These are phyloP conservation scores for Umbilicaria muhlenbergii DNA, from an alignment of 495 filamentous ascomycete genomes.

Conservation along the genomic window DNA sequence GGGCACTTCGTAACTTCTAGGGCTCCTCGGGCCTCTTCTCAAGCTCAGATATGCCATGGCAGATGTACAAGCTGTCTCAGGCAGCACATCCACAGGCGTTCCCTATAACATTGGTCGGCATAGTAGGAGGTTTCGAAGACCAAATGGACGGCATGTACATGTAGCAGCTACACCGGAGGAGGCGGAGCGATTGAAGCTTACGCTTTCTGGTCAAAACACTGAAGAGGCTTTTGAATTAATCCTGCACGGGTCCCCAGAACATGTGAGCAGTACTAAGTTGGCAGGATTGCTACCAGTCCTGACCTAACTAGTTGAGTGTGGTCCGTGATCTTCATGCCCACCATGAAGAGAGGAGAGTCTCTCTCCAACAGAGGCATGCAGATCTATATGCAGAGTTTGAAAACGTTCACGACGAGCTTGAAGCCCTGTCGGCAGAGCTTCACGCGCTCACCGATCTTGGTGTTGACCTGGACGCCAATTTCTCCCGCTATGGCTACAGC, in stretches of 20 bases:
- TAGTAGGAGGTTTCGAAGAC: slow-evolving; percentile 32
- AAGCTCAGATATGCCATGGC: no score
- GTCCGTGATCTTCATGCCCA: slow-evolving; percentile 30
- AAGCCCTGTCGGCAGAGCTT: slow-evolving; percentile 31
- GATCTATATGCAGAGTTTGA: slow-evolving; percentile 36
- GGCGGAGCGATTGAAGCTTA: slow-evolving; percentile 22
- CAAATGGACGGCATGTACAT: slow-evolving; percentile 36
- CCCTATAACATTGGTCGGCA: slow-evolving; percentile 11
- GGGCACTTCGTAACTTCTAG: no score
- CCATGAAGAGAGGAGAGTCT: slow-evolving; percentile 27
- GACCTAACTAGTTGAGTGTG: slow-evolving; percentile 19
- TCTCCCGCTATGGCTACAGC: slow-evolving; percentile 40
- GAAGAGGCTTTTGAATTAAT: slow-evolving; percentile 34
- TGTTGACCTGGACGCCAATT: slow-evolving; percentile 36
- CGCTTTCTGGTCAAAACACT: slow-evolving; percentile 20
- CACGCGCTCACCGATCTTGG: slow-evolving; percentile 34
- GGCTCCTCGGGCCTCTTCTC: no score
- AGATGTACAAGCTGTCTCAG: no score
- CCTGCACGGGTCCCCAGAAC: slow-evolving; percentile 36
- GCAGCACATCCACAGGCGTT: no score
- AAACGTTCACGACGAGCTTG: slow-evolving; percentile 29
- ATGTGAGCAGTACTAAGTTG: slow-evolving; percentile 13
- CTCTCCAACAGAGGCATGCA: slow-evolving; percentile 27
- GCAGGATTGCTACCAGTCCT: neutral
- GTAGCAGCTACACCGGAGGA: slow-evolving; percentile 38